Percentiles rank a stretch among this genome's conserved stretches.
phyloP scores from a whole-genome alignment of 1,284 basidiomycete species.

The Inonotus obliquus region DNA sequence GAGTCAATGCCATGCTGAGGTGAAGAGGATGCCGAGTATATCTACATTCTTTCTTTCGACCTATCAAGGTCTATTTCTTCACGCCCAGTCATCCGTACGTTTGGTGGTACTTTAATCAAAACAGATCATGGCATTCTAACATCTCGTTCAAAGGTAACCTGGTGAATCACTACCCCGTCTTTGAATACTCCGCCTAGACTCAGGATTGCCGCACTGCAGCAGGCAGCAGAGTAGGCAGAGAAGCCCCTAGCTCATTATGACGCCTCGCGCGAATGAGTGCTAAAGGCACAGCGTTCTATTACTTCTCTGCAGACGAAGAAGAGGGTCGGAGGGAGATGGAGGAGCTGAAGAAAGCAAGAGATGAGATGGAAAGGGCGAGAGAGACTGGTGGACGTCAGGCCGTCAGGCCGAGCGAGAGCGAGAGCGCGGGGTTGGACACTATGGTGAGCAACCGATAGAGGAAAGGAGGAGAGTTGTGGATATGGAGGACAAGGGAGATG shows the following conservation, averaged over 20 bases:
- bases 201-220: slow-evolving; percentile 71
- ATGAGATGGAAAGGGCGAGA: slow-evolving; percentile 68
- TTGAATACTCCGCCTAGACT: slow-evolving; percentile 79
- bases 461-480: slow-evolving; percentile 68
- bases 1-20: slow-evolving; percentile 42
- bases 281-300: slow-evolving; percentile 88
- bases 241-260: slow-evolving; percentile 83
- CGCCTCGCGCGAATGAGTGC: slow-evolving; percentile 73
- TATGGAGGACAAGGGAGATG: slow-evolving; percentile 49
- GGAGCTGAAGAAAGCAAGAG: slow-evolving; percentile 57
- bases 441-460: slow-evolving; percentile 55
- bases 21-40: slow-evolving; percentile 44
- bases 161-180: slow-evolving; percentile 78
- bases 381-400: slow-evolving; percentile 56
- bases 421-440: slow-evolving; percentile 57
- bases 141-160: slow-evolving; percentile 55
- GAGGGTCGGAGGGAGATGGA: slow-evolving; percentile 75
- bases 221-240: slow-evolving; percentile 67
- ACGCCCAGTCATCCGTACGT: slow-evolving; percentile 47
- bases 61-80: slow-evolving; percentile 9
- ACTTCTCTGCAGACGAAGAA: slow-evolving; percentile 82
- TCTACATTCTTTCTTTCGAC: not conserved
- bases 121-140: slow-evolving; percentile 5
- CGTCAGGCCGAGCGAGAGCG: slow-evolving; percentile 55
- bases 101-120: not conserved